These are phyloP conservation scores for Ceratocystis cubensis DNA, from an alignment of 2,329 filamentous ascomycete genomes.

Conservation along the genomic window DNA sequence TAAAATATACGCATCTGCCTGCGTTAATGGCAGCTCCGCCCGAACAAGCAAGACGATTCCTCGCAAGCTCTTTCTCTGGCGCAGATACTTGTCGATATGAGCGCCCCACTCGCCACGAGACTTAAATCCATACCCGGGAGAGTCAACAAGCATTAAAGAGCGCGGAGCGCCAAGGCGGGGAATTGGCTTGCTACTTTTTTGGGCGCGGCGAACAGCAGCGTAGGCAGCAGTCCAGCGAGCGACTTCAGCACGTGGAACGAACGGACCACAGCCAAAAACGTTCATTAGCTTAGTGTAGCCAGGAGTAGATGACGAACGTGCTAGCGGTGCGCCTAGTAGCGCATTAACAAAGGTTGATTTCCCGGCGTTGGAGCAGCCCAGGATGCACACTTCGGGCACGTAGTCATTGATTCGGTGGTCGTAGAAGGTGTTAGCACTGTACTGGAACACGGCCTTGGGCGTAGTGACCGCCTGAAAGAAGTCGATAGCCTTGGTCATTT, in stretches of 20 bases:
- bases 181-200: conserved; percentile 10
- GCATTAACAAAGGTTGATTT: conserved; percentile 84
- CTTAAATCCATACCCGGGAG: conserved; percentile 39
- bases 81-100: conserved; percentile 40
- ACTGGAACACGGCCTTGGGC: conserved; percentile 32
- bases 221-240: conserved; percentile 5
- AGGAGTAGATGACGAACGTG: conserved; percentile 38
- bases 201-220: not conserved
- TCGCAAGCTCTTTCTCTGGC: conserved; percentile 34
- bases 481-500: conserved; percentile 6
- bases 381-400: conserved; percentile 55
- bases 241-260: conserved; percentile 22
- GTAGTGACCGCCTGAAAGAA: conserved; percentile 13
- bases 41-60: conserved; percentile 44
- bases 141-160: conserved; percentile 39
- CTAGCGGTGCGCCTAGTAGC: conserved; percentile 44
- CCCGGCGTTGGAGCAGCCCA: conserved; percentile 80
- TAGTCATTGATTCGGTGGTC: conserved; percentile 40
- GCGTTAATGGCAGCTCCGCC: conserved; percentile 39
- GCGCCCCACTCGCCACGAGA: conserved; percentile 40
- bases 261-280: conserved; percentile 41
- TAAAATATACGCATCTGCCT: conserved; percentile 37
- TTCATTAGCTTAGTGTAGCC: conserved; percentile 45
- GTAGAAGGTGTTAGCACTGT: conserved; percentile 38
- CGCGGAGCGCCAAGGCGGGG: conserved; percentile 29